Conservation (phyloP, 2,329 filamentous ascomycete genomes). For the Exophiala bonariae region DNA sequence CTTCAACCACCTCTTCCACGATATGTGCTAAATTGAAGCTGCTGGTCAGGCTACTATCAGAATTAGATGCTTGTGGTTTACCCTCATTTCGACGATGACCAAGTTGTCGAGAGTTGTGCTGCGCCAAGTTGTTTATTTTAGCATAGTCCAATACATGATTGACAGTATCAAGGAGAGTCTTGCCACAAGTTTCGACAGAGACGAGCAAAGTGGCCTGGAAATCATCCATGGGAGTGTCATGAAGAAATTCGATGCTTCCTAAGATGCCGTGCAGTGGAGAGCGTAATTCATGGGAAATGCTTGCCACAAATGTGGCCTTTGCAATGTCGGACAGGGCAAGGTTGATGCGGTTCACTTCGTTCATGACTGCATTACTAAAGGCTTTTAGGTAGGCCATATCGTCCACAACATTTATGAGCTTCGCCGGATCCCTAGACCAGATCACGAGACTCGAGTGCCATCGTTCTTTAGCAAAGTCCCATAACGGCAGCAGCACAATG, state of each 20-base stretch:
- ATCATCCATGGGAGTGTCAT: constrained; percentile 39
- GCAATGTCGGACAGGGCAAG: constrained; percentile 43
- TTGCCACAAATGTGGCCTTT: constrained; percentile 46
- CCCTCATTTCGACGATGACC: constrained; percentile 5
- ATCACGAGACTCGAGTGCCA: constrained; percentile 49
- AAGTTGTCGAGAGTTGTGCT: constrained; percentile 1
- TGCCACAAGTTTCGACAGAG: constrained; percentile 42
- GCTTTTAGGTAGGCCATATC: constrained; percentile 43
- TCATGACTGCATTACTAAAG: constrained; percentile 44
- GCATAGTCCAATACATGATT: constrained; percentile 51
- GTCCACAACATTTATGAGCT: constrained; percentile 34
- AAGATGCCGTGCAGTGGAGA: constrained; percentile 45
- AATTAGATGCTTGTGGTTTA: constrained; percentile 6
- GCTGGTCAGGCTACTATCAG: constrained; percentile 29
- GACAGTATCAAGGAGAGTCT: constrained; percentile 45
- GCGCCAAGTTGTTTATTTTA: constrained; percentile 50
- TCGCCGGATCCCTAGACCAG: constrained; percentile 39
- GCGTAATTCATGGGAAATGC: constrained; percentile 45
- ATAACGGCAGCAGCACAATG: constrained; percentile 50
- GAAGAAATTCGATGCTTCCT: constrained; percentile 42
- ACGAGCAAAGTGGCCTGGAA: constrained; percentile 42
- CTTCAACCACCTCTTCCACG: constrained; percentile 48
- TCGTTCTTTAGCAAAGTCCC: constrained; percentile 49
- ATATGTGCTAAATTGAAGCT: constrained; percentile 34
- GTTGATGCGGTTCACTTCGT: constrained; percentile 43